A percentile compares a stretch with the other conserved stretches of the same genome.
phyloP scores from a whole-genome alignment of 75 land plant genomes.

The Isoetes taiwanensis region DNA sequence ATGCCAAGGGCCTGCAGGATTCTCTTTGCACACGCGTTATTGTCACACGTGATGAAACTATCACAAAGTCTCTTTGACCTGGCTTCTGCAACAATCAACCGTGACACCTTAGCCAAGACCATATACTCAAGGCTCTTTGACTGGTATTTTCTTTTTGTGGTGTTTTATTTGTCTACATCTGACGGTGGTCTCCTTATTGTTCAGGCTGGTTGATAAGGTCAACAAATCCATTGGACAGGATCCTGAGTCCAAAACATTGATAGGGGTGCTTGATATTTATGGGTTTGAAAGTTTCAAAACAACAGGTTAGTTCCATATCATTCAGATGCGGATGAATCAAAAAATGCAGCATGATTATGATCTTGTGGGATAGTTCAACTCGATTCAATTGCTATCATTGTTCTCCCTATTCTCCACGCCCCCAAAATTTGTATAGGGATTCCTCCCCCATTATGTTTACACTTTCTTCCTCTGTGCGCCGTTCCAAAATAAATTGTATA shows the following conservation, averaged over 20 bases:
- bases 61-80: slow-evolving; percentile 65
- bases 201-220: slow-evolving; percentile 91
- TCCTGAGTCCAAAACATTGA: slow-evolving; percentile 64
- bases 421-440: too few relatives aligned
- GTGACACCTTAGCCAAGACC: slow-evolving; percentile 93
- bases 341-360: too few relatives aligned
- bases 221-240: slow-evolving; percentile 96
- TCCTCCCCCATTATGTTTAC: too few relatives aligned
- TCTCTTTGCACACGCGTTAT: slow-evolving; percentile 60
- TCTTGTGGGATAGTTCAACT: too few relatives aligned
- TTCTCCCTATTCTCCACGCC: too few relatives aligned
- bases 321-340: too few relatives aligned
- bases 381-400: too few relatives aligned
- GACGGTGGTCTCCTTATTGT: too few relatives aligned
- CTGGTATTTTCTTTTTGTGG: slow-evolving; percentile 38
- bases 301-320: slow-evolving; percentile 75
- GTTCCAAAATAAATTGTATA: too few relatives aligned
- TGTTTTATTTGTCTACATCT: background rate
- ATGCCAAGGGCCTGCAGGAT: slow-evolving; percentile 40
- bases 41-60: slow-evolving; percentile 67
- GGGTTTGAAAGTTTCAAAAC: slow-evolving; percentile 99
- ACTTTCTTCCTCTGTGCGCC: too few relatives aligned
- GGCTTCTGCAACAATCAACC: slow-evolving; percentile 65
- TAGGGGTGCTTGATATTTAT: slow-evolving; percentile 98
- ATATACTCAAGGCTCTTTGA: slow-evolving; percentile 89